Base-by-base conservation (phyloP, 331 rosid species). In the Malus hybrid region DNA sequence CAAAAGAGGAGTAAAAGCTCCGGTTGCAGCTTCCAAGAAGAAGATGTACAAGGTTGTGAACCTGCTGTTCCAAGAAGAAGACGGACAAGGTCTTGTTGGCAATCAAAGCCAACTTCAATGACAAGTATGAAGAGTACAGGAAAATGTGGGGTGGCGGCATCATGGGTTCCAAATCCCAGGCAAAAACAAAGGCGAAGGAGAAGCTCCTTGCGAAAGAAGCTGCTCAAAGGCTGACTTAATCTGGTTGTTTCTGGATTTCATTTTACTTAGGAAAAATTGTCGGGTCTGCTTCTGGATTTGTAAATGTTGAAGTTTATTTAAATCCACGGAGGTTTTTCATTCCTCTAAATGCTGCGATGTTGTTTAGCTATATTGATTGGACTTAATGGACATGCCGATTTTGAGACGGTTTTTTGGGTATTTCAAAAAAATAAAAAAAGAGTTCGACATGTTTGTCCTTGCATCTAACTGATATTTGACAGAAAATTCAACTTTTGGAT, bases 161-260 rank as follows among this genome's bases (percentile, higher is more conserved):
- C 74, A 85, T 85, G 88, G 86, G 88, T 34, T 82, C 86, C 63
- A 85, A 85, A 55, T 85, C 86, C 8, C 86, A 82, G 78, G 88
- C 88, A 31, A 85, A 79, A 66, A 85, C 84, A 52, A 85, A 22
- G 79, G 88, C 86, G 5, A 82, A 80, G 56, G 88, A 85, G 82
- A 82, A 28, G 80, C 31, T 85, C 16, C 82, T 85, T 14, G 88
- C 86, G 3, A 85, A 82, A 60, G 88, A 85, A 77, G 86, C 86
- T 31, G 86, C 86, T 33, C 86, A 82, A 73, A 85, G 88, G 71
- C 73, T 82, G 83, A 34, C 68, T 36, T 85, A 66, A 20, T 65
- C 73, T 76, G 57, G 34, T 33, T 48, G 10, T 27, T n/a, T 6
- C 4, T 54, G 20, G n/a, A 20, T 73, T 54, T 44, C 5, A 54